phyloP scores from a whole-genome alignment of 2,329 filamentous ascomycete genomes.

The Coniella lustricola region DNA sequence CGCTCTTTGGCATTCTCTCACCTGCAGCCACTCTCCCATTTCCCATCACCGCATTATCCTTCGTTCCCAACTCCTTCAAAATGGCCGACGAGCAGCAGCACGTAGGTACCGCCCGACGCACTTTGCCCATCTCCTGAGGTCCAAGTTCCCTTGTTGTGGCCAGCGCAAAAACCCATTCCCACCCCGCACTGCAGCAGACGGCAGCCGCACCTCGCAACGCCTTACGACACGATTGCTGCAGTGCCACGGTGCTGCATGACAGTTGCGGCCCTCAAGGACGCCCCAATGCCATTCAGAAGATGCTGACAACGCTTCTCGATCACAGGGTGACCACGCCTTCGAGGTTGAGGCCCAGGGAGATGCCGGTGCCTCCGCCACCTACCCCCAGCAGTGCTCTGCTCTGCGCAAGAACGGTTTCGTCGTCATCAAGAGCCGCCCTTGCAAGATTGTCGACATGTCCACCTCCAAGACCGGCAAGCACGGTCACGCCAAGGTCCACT shows the following conservation, averaged over 20 bases:
- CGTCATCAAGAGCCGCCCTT: slow-evolving; percentile 96
- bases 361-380: slow-evolving; percentile 91
- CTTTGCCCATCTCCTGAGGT: slow-evolving; percentile 7
- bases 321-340: slow-evolving; percentile 66
- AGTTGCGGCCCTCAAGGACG: too few species aligned
- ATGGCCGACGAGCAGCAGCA: slow-evolving; percentile 49
- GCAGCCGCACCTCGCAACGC: slow-evolving; percentile 18
- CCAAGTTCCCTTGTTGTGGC: slow-evolving; percentile 19
- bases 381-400: slow-evolving; percentile 98
- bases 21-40: slow-evolving; percentile 10
- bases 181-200: slow-evolving; percentile 37
- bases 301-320: slow-evolving; percentile 1
- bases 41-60: slow-evolving; percentile 5
- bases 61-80: slow-evolving; percentile 38
- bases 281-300: slow-evolving; percentile 10
- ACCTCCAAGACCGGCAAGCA: slow-evolving; percentile 99
- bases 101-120: slow-evolving; percentile 32
- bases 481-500: slow-evolving; percentile 99
- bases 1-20: slow-evolving; percentile 9
- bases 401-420: slow-evolving; percentile 99
- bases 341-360: slow-evolving; percentile 64
- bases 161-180: slow-evolving; percentile 27
- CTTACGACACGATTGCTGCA: slow-evolving; percentile 10
- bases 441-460: slow-evolving; percentile 99
- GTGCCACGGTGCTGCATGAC: background rate